These are phyloP conservation scores for Sanghuangporus weigelae DNA, from an alignment of 1,284 basidiomycete species.

Conservation along the genomic window DNA sequence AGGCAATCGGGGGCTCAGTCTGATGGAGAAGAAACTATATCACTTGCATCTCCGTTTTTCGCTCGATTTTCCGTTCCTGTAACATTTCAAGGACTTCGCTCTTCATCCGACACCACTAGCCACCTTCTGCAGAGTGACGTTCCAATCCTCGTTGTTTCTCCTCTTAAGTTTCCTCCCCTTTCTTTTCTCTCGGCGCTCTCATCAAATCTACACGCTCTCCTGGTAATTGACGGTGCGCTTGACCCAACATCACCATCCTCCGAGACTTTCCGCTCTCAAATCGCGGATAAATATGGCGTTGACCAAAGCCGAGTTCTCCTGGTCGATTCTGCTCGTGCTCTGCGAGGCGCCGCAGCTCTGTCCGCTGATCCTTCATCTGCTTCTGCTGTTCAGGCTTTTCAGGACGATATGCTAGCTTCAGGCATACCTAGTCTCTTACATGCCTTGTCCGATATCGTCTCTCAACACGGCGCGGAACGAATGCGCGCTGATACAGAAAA, in stretches of 20 bases:
- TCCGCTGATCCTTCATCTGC: slow-evolving; percentile 40
- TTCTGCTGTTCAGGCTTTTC: slow-evolving; percentile 53
- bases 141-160: slow-evolving; percentile 54
- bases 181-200: slow-evolving; percentile 30
- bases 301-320: slow-evolving; percentile 34
- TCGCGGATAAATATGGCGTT: slow-evolving; percentile 19
- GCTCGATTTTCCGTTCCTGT: slow-evolving; percentile 44
- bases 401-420: slow-evolving; percentile 55
- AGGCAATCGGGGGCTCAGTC: background rate
- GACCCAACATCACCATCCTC: slow-evolving; percentile 20
- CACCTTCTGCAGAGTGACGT: slow-evolving; percentile 40
- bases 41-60: slow-evolving; percentile 48
- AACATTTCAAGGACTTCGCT: slow-evolving; percentile 41
- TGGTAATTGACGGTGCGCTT: slow-evolving; percentile 37
- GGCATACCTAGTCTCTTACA: slow-evolving; percentile 43
- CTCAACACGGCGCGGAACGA: slow-evolving; percentile 1
- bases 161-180: slow-evolving; percentile 41
- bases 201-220: slow-evolving; percentile 42
- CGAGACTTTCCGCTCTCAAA: slow-evolving; percentile 19
- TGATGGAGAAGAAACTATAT: slow-evolving; percentile 8
- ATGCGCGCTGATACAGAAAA: slow-evolving; percentile 14
- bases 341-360: slow-evolving; percentile 45
- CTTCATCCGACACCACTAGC: slow-evolving; percentile 17
- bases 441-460: slow-evolving; percentile 35
- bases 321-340: slow-evolving; percentile 51